Base-by-base conservation (phyloP, 2,329 filamentous ascomycete genomes). In the Aureobasidium leucospermi region DNA sequence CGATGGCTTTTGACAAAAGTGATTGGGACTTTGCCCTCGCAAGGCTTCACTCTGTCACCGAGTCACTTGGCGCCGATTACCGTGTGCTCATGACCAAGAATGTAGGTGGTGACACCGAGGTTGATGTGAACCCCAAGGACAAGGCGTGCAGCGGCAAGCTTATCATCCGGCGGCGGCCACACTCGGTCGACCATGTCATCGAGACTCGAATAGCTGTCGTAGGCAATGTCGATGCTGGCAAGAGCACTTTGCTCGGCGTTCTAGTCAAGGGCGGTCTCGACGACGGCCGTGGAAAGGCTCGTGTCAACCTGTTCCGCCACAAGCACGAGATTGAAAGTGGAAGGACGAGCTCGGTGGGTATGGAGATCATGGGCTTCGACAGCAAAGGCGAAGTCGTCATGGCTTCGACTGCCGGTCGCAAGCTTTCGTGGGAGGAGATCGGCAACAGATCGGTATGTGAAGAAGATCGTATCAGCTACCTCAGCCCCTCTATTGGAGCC, bases 321-420 rank as follows among this genome's bases (percentile, higher is more conserved):
- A 97, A 99, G 75, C 94, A 99, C 69, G 94, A 99, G 75, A 88
- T 97, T 42, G 94, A 99, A 74, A 94, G 89, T 48, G 94, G 94
- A 1, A 83, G 94, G 65, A 99, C 94, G 9, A 96, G 90, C 70
- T 96, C 92, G 0, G 94, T 99, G 0, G 93, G 94, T 43, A 95
- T 97, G 92, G 94, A 99, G 73, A 97, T 97, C 63, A 91, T 97
- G 87, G 94, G 94, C 1, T 99, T 96, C 67, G 91, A 97, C 73
- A 90, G 88, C 53, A 82, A 83, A 59, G 93, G 94, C 31, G 84
- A 92, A 29, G 87, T 96, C 31, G 83, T 97, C 15, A 84, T 85
- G 15, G 93, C 89, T 41, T 88, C 88, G 61, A 88, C 87, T 0
- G 89, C 92, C 2, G 93, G 91, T 1, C 84, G 94, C 71, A 90